These are phyloP conservation scores for Dothideomycetes sp. DNA, from an alignment of 2,329 filamentous ascomycete genomes.

Conservation along the genomic window DNA sequence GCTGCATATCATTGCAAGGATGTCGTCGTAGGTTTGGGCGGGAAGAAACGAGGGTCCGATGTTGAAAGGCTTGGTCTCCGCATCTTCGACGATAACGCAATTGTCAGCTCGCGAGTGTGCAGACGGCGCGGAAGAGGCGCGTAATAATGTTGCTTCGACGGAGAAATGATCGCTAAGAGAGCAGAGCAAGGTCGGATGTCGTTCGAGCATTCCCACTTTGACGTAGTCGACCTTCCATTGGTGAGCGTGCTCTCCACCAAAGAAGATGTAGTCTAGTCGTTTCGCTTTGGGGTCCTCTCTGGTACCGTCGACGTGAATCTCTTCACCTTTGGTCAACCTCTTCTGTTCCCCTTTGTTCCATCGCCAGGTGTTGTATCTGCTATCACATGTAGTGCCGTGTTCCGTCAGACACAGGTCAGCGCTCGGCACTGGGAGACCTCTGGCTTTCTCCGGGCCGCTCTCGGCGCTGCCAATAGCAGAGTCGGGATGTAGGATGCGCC, in stretches of 20 bases:
- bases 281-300: conserved; percentile 66
- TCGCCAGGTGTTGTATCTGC: conserved; percentile 82
- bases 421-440: conserved; percentile 57
- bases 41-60: conserved; percentile 8
- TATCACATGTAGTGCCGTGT: conserved; percentile 84
- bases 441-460: conserved; percentile 53
- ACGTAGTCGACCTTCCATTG: conserved; percentile 61
- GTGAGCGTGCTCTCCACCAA: conserved; percentile 34
- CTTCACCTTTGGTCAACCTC: conserved; percentile 51
- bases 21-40: conserved; percentile 49
- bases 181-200: conserved; percentile 70
- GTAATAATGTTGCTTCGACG: conserved; percentile 62
- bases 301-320: conserved; percentile 53
- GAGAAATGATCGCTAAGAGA: conserved; percentile 94
- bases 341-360: conserved; percentile 67
- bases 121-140: neutral
- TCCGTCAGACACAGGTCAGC: conserved; percentile 66
- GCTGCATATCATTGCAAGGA: conserved; percentile 56
- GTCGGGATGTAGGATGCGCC: conserved; percentile 73
- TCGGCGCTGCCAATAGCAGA: conserved; percentile 67
- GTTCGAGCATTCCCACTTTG: conserved; percentile 67
- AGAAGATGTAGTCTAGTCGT: conserved; percentile 89
- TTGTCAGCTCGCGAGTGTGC: neutral
- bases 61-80: neutral
- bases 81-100: too few relatives aligned